Conservation (phyloP, 148 eudicot genomes). For the Talinum fruticosum region DNA sequence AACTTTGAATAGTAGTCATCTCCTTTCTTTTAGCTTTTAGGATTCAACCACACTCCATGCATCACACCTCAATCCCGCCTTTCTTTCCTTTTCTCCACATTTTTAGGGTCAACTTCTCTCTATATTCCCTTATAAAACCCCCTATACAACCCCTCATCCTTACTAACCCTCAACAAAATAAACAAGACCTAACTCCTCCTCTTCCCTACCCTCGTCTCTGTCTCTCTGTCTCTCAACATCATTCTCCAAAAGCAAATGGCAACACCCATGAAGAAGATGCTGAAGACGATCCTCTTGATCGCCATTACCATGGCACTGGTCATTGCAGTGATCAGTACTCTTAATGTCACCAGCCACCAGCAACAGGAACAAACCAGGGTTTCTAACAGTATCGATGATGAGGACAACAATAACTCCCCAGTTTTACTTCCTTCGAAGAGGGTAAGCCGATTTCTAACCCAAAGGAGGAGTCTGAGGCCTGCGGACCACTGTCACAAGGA, state of each 20-base stretch:
- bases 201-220: no score
- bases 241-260: neutral
- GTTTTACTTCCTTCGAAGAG: conserved; percentile 22
- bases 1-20: conserved; percentile 2
- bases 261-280: conserved; percentile 16
- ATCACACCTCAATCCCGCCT: neutral
- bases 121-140: neutral
- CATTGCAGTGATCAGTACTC: conserved; percentile 15
- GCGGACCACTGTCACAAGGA: conserved; percentile 62
- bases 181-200: neutral
- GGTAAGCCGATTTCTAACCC: conserved; percentile 50
- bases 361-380: neutral
- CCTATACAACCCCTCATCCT: neutral
- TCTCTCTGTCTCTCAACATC: no score
- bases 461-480: conserved; percentile 38
- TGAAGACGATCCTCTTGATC: conserved; percentile 23
- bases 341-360: neutral
- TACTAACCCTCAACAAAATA: neutral
- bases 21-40: neutral
- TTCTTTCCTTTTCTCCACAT: neutral
- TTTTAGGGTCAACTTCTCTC: neutral
- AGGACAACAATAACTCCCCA: neutral
- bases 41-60: neutral
- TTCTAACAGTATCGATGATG: neutral
- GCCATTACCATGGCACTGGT: conserved; percentile 33